phyloP scores from a whole-genome alignment of 305 asterid genomes.

The Ilex paraguariensis region DNA sequence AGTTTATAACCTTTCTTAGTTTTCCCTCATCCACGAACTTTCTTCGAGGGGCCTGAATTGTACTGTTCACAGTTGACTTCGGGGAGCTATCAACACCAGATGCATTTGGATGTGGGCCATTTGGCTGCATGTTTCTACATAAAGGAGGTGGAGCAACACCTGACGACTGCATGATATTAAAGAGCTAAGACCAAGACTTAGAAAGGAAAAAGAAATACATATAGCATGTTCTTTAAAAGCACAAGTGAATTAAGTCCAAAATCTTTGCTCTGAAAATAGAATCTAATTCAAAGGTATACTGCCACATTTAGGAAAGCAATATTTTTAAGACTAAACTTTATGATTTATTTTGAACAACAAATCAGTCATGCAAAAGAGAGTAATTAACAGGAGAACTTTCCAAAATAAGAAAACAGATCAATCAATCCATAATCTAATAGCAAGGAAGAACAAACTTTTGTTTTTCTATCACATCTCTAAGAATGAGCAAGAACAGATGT shows the following conservation, averaged over 20 bases:
- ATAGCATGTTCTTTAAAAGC: slow-evolving; percentile 5
- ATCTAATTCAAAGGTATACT: slow-evolving; percentile 10
- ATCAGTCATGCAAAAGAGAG: too few relatives aligned
- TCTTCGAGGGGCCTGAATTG: slow-evolving; percentile 78
- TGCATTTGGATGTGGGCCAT: slow-evolving; percentile 55
- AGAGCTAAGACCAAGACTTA: neutral
- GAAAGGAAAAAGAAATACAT: neutral
- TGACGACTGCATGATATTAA: slow-evolving; percentile 60
- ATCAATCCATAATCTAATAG: too few relatives aligned
- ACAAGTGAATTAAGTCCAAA: slow-evolving; percentile 2
- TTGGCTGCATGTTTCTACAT: slow-evolving; percentile 66
- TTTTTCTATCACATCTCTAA: slow-evolving; percentile 2
- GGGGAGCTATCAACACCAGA: slow-evolving; percentile 71
- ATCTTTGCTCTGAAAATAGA: slow-evolving; percentile 2
- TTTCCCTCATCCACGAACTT: slow-evolving; percentile 96
- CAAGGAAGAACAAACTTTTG: neutral
- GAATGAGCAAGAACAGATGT: slow-evolving; percentile 4
- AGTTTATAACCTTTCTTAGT: slow-evolving; percentile 66
- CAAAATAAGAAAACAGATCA: neutral
- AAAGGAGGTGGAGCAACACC: slow-evolving; percentile 90
- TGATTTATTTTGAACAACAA: too few relatives aligned
- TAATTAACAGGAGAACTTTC: too few relatives aligned
- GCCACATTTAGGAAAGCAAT: slow-evolving; percentile 3
- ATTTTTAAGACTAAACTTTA: neutral
- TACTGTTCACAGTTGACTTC: slow-evolving; percentile 51